These are phyloP conservation scores for Cytospora piceicola DNA, from an alignment of 2,329 filamentous ascomycete genomes.

Conservation along the genomic window DNA sequence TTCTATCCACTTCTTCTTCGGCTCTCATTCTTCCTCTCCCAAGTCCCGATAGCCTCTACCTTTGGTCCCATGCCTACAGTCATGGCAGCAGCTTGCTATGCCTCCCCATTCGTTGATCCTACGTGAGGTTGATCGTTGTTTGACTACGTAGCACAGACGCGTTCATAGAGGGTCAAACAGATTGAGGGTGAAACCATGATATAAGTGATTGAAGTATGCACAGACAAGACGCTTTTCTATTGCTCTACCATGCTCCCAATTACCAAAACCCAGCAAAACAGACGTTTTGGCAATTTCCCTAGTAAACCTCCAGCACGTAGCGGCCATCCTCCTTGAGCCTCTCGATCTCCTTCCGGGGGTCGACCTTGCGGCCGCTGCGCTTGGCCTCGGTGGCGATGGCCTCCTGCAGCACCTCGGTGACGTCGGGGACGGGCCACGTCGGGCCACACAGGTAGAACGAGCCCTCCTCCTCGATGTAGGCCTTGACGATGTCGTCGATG, in stretches of 20 bases:
- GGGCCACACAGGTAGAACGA: slow-evolving; percentile 97
- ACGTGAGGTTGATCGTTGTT: no score
- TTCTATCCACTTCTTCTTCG: no score
- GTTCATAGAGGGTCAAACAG: neutral
- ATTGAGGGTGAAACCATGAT: neutral
- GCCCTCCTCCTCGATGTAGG: slow-evolving; percentile 85
- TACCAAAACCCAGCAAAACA: neutral
- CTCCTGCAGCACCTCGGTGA: slow-evolving; percentile 91
- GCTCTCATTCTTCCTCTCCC: no score
- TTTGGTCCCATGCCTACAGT: no score
- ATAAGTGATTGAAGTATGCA: neutral
- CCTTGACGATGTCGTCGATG: slow-evolving; percentile 77
- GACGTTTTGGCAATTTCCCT: slow-evolving; percentile 38
- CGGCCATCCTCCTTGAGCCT: slow-evolving; percentile 91
- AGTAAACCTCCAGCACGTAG: slow-evolving; percentile 98
- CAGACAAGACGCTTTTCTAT: neutral
- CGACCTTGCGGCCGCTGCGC: slow-evolving; percentile 75
- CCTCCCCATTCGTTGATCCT: no score
- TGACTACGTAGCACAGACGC: no score
- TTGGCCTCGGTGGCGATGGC: slow-evolving; percentile 79
- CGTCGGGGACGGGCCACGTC: slow-evolving; percentile 97
- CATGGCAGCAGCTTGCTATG: no score
- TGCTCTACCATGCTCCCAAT: neutral
- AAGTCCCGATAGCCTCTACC: no score
- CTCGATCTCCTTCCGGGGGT: slow-evolving; percentile 90